Percentiles rank a stretch among this genome's conserved stretches.
Conservation (phyloP, 2,329 filamentous ascomycete species). For the Pseudofabraea citricarpa region DNA sequence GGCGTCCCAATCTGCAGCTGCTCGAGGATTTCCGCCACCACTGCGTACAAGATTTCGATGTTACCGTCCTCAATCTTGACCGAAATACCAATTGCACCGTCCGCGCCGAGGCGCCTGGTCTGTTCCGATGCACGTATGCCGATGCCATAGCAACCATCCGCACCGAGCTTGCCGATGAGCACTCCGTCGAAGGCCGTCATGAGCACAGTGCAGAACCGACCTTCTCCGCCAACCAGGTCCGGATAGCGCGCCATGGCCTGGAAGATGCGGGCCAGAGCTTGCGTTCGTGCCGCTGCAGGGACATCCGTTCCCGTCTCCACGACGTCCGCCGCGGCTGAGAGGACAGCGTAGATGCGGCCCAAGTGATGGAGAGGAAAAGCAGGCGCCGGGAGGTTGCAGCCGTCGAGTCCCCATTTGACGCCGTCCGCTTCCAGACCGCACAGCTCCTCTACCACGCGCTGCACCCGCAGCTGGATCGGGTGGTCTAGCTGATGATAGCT, state of each 20-base stretch:
- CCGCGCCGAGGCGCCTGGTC: slow-evolving; percentile 31
- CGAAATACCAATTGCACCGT: slow-evolving; percentile 36
- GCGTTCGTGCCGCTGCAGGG: slow-evolving; percentile 11
- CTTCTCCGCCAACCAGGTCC: slow-evolving; percentile 39
- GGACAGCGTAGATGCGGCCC: slow-evolving; percentile 30
- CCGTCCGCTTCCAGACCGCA: slow-evolving; percentile 21
- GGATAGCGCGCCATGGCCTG: slow-evolving; percentile 37
- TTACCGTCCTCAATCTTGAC: slow-evolving; percentile 46
- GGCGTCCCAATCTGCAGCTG: slow-evolving; percentile 33
- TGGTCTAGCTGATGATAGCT: slow-evolving; percentile 33
- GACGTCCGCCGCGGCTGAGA: slow-evolving; percentile 31
- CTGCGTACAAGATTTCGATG: slow-evolving; percentile 37
- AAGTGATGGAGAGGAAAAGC: slow-evolving; percentile 34
- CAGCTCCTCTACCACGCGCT: slow-evolving; percentile 31
- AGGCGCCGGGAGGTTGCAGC: slow-evolving; percentile 43
- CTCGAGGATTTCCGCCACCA: slow-evolving; percentile 38
- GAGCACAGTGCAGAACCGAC: slow-evolving; percentile 41
- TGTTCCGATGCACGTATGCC: slow-evolving; percentile 34
- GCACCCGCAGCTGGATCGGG: slow-evolving; percentile 36
- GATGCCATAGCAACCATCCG: slow-evolving; percentile 43
- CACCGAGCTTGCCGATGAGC: slow-evolving; percentile 42
- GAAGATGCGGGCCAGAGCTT: slow-evolving; percentile 31
- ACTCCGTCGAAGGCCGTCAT: slow-evolving; percentile 34
- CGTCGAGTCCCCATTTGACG: slow-evolving; percentile 38
- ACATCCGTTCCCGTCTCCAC: not conserved